These are phyloP conservation scores for Lipomyces sp. DNA, from an alignment of 805 yeast genomes.

Conservation along the genomic window DNA sequence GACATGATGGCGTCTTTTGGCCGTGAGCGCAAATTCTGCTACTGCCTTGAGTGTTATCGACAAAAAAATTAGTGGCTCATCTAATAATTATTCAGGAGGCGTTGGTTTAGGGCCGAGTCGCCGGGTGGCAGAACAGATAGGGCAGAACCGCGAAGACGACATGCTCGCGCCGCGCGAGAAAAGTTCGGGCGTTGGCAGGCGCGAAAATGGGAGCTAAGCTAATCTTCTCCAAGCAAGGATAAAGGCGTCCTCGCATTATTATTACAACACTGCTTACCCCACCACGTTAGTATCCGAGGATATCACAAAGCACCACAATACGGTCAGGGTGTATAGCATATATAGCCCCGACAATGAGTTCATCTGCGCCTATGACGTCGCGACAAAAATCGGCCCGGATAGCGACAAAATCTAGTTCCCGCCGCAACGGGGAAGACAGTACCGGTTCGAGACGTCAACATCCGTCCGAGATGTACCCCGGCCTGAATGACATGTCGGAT, in stretches of 20 bases:
- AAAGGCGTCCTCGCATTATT: not conserved
- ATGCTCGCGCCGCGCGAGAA: not conserved
- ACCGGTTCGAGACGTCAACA: conserved; percentile 12
- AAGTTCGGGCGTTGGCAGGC: not conserved
- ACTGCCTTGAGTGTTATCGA: too few species aligned
- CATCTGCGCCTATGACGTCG: conserved; percentile 7
- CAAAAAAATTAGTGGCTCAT: too few species aligned
- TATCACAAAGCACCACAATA: not conserved
- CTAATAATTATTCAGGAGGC: too few species aligned
- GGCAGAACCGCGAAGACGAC: not conserved
- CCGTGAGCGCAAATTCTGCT: too few species aligned
- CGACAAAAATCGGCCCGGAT: conserved; percentile 32
- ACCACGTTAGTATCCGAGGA: not conserved
- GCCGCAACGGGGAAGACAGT: conserved; percentile 5
- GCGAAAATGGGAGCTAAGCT: not conserved
- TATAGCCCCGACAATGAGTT: conserved; percentile 6
- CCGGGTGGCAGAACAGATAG: not conserved
- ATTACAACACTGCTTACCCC: too few species aligned
- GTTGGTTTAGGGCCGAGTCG: too few species aligned
- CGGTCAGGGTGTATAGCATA: not conserved
- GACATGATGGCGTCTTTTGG: not conserved
- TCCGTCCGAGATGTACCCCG: conserved; percentile 64
- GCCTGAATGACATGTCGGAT: conserved; percentile 88
- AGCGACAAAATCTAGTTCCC: conserved; percentile 25
- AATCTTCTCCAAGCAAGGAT: not conserved